These are phyloP conservation scores for Starmerella stellata DNA, from an alignment of 805 yeast genomes.

Conservation along the genomic window DNA sequence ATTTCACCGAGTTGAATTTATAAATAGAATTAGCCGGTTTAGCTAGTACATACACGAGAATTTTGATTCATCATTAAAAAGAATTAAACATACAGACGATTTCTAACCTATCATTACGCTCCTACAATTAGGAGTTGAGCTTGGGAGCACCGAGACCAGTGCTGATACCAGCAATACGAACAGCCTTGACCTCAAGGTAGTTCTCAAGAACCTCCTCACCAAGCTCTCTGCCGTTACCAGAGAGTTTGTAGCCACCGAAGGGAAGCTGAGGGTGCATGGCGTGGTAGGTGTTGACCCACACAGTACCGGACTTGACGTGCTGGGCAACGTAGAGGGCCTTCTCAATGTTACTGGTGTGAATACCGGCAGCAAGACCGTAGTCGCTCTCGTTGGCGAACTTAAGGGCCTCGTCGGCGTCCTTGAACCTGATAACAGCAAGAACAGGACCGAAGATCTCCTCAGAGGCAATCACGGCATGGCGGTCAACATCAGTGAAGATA, in stretches of 20 bases:
- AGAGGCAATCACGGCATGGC: constrained; percentile 43
- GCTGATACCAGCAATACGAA: constrained; percentile 42
- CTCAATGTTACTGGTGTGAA: constrained; percentile 50
- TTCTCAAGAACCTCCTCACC: constrained; percentile 54
- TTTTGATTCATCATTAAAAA: neutral
- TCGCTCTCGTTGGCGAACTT: constrained; percentile 50
- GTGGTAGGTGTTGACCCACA: constrained; percentile 53
- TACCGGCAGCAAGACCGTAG: constrained; percentile 70
- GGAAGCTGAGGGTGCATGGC: constrained; percentile 50
- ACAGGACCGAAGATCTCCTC: constrained; percentile 89
- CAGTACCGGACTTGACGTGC: constrained; percentile 46
- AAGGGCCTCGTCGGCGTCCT: constrained; percentile 48
- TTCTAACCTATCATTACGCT: neutral
- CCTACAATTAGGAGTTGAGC: neutral
- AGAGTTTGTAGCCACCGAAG: constrained; percentile 64
- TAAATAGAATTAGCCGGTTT: too few species aligned
- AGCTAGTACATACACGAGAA: neutral
- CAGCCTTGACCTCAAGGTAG: constrained; percentile 60
- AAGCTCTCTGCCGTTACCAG: constrained; percentile 68
- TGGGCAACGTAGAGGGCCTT: constrained; percentile 48
- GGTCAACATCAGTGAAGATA: constrained; percentile 50
- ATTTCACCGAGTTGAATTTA: too few species aligned
- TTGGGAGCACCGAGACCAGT: constrained; percentile 11
- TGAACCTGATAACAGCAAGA: constrained; percentile 47
- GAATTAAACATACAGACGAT: too few species aligned